Percentiles rank a stretch among this genome's conserved stretches.
These are phyloP conservation scores for Dipteronia sinensis DNA, from an alignment of 345 rosid species.

Conservation along the genomic window DNA sequence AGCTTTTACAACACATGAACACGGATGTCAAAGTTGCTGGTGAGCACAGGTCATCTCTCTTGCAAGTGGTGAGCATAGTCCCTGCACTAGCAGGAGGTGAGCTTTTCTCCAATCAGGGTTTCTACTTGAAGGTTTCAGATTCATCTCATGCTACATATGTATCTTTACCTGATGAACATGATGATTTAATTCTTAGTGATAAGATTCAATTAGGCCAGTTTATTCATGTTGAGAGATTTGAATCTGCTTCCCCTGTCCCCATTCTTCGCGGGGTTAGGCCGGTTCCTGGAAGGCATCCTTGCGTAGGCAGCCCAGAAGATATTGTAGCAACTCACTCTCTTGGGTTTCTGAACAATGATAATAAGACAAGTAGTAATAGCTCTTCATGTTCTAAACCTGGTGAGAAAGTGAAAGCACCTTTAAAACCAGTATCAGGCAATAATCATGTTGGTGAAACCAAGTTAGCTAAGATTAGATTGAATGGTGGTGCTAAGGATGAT, in stretches of 20 bases:
- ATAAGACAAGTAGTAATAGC: conserved; percentile 21
- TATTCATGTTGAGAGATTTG: conserved; percentile 90
- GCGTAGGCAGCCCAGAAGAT: conserved; percentile 96
- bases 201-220: conserved; percentile 95
- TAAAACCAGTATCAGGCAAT: conserved; percentile 31
- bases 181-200: conserved; percentile 92
- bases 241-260: conserved; percentile 93
- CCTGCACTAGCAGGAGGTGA: conserved; percentile 98
- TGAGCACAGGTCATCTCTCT: conserved; percentile 87
- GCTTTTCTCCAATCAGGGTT: conserved; percentile 87
- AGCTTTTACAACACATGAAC: conserved; percentile 95
- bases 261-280: conserved; percentile 92
- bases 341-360: conserved; percentile 61
- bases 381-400: conserved; percentile 47
- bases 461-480: conserved; percentile 41
- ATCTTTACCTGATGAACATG: conserved; percentile 92
- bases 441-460: conserved; percentile 45
- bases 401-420: conserved; percentile 49
- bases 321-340: conserved; percentile 80
- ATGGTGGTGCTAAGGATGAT: conserved; percentile 56
- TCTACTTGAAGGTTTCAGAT: conserved; percentile 95
- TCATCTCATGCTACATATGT: conserved; percentile 97
- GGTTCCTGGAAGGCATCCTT: conserved; percentile 91
- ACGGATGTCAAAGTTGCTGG: conserved; percentile 96
- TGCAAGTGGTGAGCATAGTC: conserved; percentile 93